Evolutionary conservation across 1,284 basidiomycete species (phyloP).

Genomic region (Sphagnurus paluster): DNA sequence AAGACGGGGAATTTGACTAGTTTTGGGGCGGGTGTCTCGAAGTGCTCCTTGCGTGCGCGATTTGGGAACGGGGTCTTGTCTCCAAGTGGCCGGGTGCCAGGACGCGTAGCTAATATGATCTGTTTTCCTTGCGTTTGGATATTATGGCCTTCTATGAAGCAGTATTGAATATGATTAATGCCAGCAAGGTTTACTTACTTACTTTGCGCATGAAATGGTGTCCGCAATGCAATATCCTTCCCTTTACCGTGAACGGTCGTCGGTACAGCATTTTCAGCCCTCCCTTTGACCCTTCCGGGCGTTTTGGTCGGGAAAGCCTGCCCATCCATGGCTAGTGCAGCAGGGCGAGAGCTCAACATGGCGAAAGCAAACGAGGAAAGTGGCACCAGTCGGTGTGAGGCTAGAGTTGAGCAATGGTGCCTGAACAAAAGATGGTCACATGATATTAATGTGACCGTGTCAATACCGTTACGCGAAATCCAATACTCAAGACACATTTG

Average conservation of each 20-base stretch:
- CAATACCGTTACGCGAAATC: too few species aligned
- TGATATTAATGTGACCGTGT: too few species aligned
- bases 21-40: slow-evolving; percentile 33
- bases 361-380: slow-evolving; percentile 7
- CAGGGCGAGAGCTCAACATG: slow-evolving; percentile 49
- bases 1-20: slow-evolving; percentile 15
- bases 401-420: too few species aligned
- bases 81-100: slow-evolving; percentile 45
- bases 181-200: slow-evolving; percentile 10
- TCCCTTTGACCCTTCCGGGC: slow-evolving; percentile 42
- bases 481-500: too few species aligned
- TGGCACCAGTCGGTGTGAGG: too few species aligned
- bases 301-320: slow-evolving; percentile 41
- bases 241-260: slow-evolving; percentile 46
- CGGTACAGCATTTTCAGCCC: slow-evolving; percentile 48
- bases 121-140: slow-evolving; percentile 16
- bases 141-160: slow-evolving; percentile 22
- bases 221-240: slow-evolving; percentile 32
- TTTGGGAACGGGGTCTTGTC: slow-evolving; percentile 56
- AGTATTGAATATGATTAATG: not conserved
- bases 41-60: slow-evolving; percentile 40
- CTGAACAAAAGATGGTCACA: too few species aligned
- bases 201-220: slow-evolving; percentile 41
- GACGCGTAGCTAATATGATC: slow-evolving; percentile 9
- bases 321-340: slow-evolving; percentile 33